Conservation (phyloP, 495 filamentous ascomycete species). For the Bacidia rubella region DNA sequence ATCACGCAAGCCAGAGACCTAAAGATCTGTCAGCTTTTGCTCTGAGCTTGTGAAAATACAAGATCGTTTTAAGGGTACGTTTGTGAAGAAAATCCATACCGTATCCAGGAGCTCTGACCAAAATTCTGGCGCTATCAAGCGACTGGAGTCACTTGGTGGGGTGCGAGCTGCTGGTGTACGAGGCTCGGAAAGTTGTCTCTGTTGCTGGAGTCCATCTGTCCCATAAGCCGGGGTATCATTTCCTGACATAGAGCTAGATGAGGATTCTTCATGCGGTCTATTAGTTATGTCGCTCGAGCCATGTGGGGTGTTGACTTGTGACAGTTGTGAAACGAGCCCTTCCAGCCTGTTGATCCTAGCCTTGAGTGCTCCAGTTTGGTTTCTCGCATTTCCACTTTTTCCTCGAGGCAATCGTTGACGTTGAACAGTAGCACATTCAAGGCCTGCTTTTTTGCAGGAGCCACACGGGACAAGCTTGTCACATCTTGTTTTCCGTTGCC, state of each 20-base stretch:
- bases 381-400: neutral
- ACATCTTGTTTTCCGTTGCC: constrained; percentile 6
- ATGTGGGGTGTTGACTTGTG: neutral
- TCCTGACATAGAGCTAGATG: too few relatives aligned
- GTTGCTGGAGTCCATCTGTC: too few relatives aligned
- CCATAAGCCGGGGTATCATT: too few relatives aligned
- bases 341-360: constrained; percentile 3
- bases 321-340: neutral
- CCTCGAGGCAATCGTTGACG: neutral
- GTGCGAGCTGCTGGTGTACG: too few relatives aligned
- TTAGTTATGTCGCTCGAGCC: too few relatives aligned
- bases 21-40: neutral
- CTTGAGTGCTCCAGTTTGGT: neutral
- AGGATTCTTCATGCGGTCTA: too few relatives aligned
- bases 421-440: constrained; percentile 1
- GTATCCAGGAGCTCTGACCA: neutral
- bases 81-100: neutral
- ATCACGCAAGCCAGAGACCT: constrained; percentile 7
- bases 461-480: constrained; percentile 4
- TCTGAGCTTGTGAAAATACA: neutral
- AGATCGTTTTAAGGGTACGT: neutral
- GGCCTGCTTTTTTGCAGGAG: neutral
- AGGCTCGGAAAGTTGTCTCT: too few relatives aligned
- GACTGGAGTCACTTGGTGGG: neutral
- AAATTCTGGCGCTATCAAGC: neutral